Evolutionary conservation across 1,139 yeast species (phyloP), one percentile per base, ranked within the genome.

Genomic region (Zygoascus meyerae): DNA sequence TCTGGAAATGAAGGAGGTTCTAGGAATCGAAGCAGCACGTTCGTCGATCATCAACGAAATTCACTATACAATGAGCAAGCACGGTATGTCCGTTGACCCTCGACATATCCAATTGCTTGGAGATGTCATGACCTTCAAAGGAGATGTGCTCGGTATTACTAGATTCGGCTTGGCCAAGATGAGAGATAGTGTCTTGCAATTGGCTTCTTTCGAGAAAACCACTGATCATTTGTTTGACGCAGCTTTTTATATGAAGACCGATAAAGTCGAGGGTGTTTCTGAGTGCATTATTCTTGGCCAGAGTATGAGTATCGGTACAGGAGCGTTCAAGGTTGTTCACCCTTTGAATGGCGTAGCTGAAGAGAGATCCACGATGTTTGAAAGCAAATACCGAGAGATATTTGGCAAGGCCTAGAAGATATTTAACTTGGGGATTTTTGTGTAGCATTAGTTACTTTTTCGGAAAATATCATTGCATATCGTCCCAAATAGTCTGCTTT

Each of bases 51-150:
- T 92, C 62, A 82, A 82, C 55, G 98, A 94, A 72, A 92, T 94
- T 65, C 95, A 87, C 65, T 89, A 90, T 62, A 94, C 98, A 48
- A 94, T 94, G 99, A 83, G 95, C 67, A 87, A 89, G 67, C 98
- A 94, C 74, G 98, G 98, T 68, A 94, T 94, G 98, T 86, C 95
- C 66, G 97, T 94, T 49, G 99, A 94, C 73, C 98, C 98, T 53
- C 95, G 99, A 74, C 99, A 94, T 69, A 89, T 94, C 65, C 98
- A 92, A 70, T 72, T 94, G 45, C 72, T 94, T 54, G 98, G 98
- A 54, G 99, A 94, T 66, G 98, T 94, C 48, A 94, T 94, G 99
- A 87, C 97, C 0, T 94, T 87, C 67, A 94, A 92, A 70, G 99
- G 99, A 51, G 98, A 94, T 64, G 95, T 94, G 6, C 75, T 94